Percentiles rank a stretch among this genome's conserved stretches.
These are phyloP conservation scores for Eucommia ulmoides DNA, from an alignment of 257 asterid species.

Conservation along the genomic window DNA sequence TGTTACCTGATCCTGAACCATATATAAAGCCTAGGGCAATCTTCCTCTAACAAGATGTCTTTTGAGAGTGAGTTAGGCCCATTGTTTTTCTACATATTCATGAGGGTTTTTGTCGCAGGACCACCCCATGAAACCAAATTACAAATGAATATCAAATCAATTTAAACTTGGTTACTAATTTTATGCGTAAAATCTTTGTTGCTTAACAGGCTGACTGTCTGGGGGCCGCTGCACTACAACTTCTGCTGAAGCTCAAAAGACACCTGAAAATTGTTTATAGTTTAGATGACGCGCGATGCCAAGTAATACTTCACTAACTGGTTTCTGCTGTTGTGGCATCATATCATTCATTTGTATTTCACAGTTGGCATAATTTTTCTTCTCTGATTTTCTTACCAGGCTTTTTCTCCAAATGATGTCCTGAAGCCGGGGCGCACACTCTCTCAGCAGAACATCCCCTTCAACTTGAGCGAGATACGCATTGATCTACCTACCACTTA, in stretches of 20 bases:
- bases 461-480: slow-evolving; percentile 45
- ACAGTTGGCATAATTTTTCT: background rate
- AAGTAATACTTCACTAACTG: slow-evolving; percentile 31
- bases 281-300: slow-evolving; percentile 85
- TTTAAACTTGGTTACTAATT: no score
- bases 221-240: slow-evolving; percentile 81
- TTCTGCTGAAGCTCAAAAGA: slow-evolving; percentile 88
- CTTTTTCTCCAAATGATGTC: slow-evolving; percentile 73
- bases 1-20: no score
- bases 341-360: background rate
- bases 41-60: no score
- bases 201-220: slow-evolving; percentile 63
- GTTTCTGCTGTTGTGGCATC: background rate
- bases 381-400: slow-evolving; percentile 24
- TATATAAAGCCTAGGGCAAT: no score
- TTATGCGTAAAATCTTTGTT: slow-evolving; percentile 9
- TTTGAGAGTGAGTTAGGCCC: no score
- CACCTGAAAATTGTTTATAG: slow-evolving; percentile 79
- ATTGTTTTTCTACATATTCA: no score
- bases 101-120: no score
- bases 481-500: slow-evolving; percentile 53
- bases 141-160: no score
- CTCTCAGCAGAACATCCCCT: slow-evolving; percentile 49
- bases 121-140: no score
- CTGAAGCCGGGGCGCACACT: slow-evolving; percentile 67